These are phyloP conservation scores for Pyrus communis DNA, from an alignment of 306 rosid genomes.

Conservation along the genomic window DNA sequence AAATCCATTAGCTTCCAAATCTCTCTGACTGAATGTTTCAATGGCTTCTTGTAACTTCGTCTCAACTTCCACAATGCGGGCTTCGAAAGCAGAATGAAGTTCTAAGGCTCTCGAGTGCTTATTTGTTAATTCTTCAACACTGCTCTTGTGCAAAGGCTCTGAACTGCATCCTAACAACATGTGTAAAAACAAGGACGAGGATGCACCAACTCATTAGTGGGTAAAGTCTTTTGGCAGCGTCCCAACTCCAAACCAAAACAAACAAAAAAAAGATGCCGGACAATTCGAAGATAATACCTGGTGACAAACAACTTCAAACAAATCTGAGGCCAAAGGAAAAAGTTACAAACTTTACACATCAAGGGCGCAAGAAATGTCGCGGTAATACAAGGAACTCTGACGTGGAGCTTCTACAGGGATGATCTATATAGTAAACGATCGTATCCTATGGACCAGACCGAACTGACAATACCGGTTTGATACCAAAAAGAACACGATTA, in stretches of 20 bases:
- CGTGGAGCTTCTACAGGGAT: too few relatives aligned
- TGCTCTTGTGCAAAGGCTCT: constrained; percentile 45
- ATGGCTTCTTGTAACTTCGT: constrained; percentile 54
- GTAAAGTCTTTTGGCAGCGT: neutral
- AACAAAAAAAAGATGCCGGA: neutral
- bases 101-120: constrained; percentile 61
- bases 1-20: constrained; percentile 56
- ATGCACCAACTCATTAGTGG: neutral
- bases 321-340: constrained; percentile 31
- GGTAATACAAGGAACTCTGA: too few relatives aligned
- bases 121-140: constrained; percentile 51
- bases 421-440: too few relatives aligned
- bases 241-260: neutral
- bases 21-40: constrained; percentile 47
- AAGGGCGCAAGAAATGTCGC: too few relatives aligned
- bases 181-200: neutral
- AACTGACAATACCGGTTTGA: too few relatives aligned
- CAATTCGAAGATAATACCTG: constrained; percentile 40
- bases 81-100: constrained; percentile 26
- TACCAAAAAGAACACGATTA: too few relatives aligned
- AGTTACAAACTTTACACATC: neutral
- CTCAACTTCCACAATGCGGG: constrained; percentile 35
- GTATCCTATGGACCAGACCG: too few relatives aligned
- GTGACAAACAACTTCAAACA: constrained; percentile 79
- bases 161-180: neutral